Percentiles rank a stretch among this genome's conserved stretches.
phyloP scores from a whole-genome alignment of 179 eudicot genomes.

The Beta lomatogona region DNA sequence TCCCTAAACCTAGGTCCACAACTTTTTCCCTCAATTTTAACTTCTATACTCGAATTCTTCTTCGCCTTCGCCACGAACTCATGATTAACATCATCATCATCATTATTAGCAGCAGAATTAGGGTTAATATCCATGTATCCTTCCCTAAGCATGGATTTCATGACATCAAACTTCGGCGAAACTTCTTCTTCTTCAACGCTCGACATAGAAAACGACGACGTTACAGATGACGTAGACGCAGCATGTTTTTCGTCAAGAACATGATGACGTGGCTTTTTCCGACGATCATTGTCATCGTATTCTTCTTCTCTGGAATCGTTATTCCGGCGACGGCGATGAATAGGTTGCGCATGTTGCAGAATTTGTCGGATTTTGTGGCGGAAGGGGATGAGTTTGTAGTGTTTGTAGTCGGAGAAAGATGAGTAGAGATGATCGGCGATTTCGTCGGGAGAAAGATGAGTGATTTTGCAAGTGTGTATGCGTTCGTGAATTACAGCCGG shows the following conservation, averaged over 20 bases:
- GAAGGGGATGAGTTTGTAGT: conserved; percentile 31
- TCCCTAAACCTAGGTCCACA: conserved; percentile 50
- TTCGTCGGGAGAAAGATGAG: conserved; percentile 32
- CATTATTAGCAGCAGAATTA: neutral
- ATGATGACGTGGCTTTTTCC: neutral
- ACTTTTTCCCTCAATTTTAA: neutral
- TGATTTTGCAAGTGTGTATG: conserved; percentile 30
- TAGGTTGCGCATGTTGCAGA: conserved; percentile 5
- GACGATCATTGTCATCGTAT: conserved; percentile 4
- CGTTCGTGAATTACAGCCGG: conserved; percentile 34
- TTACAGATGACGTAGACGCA: conserved; percentile 16
- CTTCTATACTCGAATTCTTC: conserved; percentile 16
- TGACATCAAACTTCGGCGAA: conserved; percentile 63
- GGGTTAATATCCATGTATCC: conserved; percentile 29
- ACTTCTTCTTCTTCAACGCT: conserved; percentile 11
- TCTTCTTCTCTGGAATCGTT: neutral
- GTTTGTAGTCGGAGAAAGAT: conserved; percentile 29
- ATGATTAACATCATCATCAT: conserved; percentile 17
- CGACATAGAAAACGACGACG: conserved; percentile 24
- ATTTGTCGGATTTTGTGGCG: conserved; percentile 25
- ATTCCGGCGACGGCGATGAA: too few species aligned
- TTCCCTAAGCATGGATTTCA: conserved; percentile 60
- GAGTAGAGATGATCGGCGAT: conserved; percentile 47
- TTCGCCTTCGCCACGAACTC: conserved; percentile 40
- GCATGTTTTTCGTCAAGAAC: neutral